Base-by-base conservation (phyloP, 2,329 filamentous ascomycete species). In the Hymenoscyphus scutula region DNA sequence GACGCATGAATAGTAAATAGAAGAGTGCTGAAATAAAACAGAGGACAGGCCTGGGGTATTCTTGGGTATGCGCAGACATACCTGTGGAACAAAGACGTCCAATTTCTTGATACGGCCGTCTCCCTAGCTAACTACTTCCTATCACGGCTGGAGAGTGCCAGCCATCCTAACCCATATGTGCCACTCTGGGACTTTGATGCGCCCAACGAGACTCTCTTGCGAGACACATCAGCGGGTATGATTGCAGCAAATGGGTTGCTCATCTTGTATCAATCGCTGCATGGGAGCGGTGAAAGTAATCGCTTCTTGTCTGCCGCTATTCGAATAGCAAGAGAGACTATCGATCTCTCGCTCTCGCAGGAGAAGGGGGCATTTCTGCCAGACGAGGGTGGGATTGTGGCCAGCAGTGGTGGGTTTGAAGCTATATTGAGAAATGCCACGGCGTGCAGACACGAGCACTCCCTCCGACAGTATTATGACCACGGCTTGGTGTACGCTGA, bases 181-280 rank as follows among this genome's bases (percentile, higher is more conserved):
- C 76, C 76, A 2, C 68, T 76, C 0, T 77, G 76, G 76, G 81
- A 84, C 60, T 83, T 83, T 55, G 78, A 83, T 63, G 81, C 81
- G 0, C 81, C 81, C 0, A 71, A 76, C 37, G 41, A 37, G 34
- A 60, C 63, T 1, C 74, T 75, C 0, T 53, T 77, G 17, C 68
- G 76, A 0, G 77, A 78, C 23, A 74, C 73, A 2, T 78, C 76
- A 0, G 76, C 77, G 0, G 77, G 76, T 0, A 67, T 74, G 19
- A 78, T 79, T 54, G 76, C 77, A 0, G 76, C 78, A 5, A 79
- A 79, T 57, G 77, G 78, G 0, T 72, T 80, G 72, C 67, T 79
- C 0, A 41, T 79, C 0, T 64, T 79, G 0, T 76, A 76, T 0
- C 74, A 78, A 56, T 70, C 74, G 0, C 67, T 79, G 19, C 54